Evolutionary conservation across 2,329 filamentous ascomycete genomes (phyloP).

Genomic region (Diplocarpon mali): DNA sequence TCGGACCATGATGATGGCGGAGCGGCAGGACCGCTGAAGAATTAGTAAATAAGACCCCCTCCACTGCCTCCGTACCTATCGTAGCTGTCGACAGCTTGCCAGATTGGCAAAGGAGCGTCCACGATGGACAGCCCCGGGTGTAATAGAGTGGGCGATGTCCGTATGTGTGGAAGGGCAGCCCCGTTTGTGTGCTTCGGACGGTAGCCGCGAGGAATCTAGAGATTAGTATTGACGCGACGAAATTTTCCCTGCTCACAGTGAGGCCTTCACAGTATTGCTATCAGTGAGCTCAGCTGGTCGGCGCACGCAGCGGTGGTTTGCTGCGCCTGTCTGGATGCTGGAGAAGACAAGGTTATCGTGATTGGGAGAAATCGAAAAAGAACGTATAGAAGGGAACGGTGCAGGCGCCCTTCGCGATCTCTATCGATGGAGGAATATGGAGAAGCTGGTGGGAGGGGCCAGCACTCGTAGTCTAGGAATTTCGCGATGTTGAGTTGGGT

Average conservation of each 20-base stretch:
- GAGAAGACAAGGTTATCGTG: conserved; percentile 1
- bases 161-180: conserved; percentile 5
- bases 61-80: conserved; percentile 33
- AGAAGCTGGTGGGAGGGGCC: conserved; percentile 5
- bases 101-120: conserved; percentile 27
- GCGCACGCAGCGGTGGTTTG: conserved; percentile 1
- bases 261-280: not conserved
- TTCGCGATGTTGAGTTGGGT: conserved; percentile 4
- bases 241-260: conserved; percentile 7
- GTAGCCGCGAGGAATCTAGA: conserved; percentile 12
- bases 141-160: conserved; percentile 6
- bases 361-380: conserved; percentile 17
- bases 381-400: conserved; percentile 26
- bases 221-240: conserved; percentile 5
- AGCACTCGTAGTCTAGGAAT: conserved; percentile 14
- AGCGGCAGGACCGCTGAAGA: conserved; percentile 46
- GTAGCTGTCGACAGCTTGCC: conserved; percentile 23
- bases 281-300: conserved; percentile 2
- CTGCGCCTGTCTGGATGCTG: not conserved
- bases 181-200: conserved; percentile 4
- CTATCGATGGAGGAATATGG: conserved; percentile 13
- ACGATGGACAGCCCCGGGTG: conserved; percentile 25
- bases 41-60: conserved; percentile 36
- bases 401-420: conserved; percentile 27
- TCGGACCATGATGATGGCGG: conserved; percentile 51